Evolutionary conservation across 495 filamentous ascomycete species (phyloP).

Genomic region (Tricharina praecox): DNA sequence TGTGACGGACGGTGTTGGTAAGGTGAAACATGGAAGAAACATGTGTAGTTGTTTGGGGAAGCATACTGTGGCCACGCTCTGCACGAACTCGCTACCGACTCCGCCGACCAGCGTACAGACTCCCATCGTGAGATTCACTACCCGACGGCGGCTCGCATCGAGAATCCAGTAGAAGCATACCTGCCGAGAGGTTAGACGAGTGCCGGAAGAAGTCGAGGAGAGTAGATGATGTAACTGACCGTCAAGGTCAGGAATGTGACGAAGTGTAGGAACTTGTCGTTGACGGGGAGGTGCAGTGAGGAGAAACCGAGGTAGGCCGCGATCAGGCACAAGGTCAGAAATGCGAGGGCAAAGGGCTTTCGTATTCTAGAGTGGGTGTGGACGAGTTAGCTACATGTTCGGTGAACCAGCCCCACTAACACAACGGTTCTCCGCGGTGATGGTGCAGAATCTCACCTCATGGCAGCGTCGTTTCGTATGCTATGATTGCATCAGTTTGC

Average conservation of each 20-base stretch:
- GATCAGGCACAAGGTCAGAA: conserved; percentile 55
- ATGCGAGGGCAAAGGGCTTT: conserved; percentile 59
- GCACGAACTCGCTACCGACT: conserved; percentile 71
- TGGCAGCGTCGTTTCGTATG: too few species aligned
- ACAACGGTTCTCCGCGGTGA: too few species aligned
- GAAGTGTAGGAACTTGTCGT: conserved; percentile 84
- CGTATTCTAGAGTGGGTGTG: conserved; percentile 37
- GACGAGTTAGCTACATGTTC: too few species aligned
- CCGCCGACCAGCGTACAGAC: conserved; percentile 35
- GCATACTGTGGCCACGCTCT: conserved; percentile 41
- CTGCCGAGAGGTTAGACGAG: conserved; percentile 15
- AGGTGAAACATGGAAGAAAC: too few species aligned
- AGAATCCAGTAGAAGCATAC: conserved; percentile 90
- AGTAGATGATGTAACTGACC: conserved; percentile 18
- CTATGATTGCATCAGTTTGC: too few species aligned
- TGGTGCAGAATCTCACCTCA: too few species aligned
- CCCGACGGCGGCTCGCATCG: conserved; percentile 72
- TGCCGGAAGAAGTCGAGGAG: not conserved
- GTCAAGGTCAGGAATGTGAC: conserved; percentile 82
- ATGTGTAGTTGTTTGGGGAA: too few species aligned
- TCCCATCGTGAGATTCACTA: conserved; percentile 66
- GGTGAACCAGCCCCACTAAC: too few species aligned
- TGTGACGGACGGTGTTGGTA: too few species aligned
- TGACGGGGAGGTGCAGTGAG: conserved; percentile 41
- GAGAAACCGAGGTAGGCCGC: conserved; percentile 64